These are phyloP conservation scores for Leptomonas seymouri DNA, from an alignment of 208 protist species.

Conservation along the genomic window DNA sequence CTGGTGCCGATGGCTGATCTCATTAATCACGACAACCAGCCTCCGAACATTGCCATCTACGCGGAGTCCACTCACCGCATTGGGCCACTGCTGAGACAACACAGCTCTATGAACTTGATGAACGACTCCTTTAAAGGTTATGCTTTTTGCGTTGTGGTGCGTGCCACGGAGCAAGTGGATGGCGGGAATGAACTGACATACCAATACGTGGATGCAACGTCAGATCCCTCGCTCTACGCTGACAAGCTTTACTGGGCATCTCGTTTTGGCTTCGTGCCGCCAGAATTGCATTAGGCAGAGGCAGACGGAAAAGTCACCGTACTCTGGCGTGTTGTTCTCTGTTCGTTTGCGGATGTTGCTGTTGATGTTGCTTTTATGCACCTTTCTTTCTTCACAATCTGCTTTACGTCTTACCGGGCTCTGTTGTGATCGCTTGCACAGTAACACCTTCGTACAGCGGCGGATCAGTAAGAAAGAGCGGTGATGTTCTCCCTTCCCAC, in stretches of 20 bases:
- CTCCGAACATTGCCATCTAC: slow-evolving; percentile 52
- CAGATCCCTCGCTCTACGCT: slow-evolving; percentile 40
- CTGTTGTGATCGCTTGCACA: no score
- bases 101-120: slow-evolving; percentile 29
- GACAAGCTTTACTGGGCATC: slow-evolving; percentile 68
- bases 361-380: no score
- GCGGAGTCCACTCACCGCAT: slow-evolving; percentile 28
- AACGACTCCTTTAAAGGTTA: slow-evolving; percentile 25
- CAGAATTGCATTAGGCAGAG: neutral
- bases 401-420: no score
- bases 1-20: slow-evolving; percentile 80
- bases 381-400: no score
- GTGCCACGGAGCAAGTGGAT: slow-evolving; percentile 36
- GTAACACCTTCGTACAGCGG: no score
- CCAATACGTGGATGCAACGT: slow-evolving; percentile 48
- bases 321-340: no score
- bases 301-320: no score
- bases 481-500: no score
- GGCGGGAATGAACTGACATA: slow-evolving; percentile 62
- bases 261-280: slow-evolving; percentile 64
- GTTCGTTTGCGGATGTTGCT: no score
- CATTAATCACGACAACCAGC: slow-evolving; percentile 63
- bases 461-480: no score
- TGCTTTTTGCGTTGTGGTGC: slow-evolving; percentile 57
- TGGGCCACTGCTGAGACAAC: slow-evolving; percentile 14